Conservation (phyloP, 2,329 filamentous ascomycete genomes). For the Pyricularia sp. region DNA sequence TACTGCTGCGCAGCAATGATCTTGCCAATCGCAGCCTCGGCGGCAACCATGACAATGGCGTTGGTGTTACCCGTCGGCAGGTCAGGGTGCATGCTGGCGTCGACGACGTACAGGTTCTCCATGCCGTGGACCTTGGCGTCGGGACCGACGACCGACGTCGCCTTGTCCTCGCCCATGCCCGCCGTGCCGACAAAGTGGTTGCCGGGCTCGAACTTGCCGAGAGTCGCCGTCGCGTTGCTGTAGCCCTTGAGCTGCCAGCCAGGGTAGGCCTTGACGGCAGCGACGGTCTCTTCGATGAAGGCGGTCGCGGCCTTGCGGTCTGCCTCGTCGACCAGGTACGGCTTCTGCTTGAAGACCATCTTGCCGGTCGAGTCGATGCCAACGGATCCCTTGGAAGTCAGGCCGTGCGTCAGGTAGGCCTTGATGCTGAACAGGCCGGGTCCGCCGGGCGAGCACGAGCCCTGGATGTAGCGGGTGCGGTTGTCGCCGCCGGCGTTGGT, state of each 20-base stretch:
- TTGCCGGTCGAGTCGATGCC: slow-evolving; percentile 19
- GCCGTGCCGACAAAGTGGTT: neutral
- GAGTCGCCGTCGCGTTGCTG: neutral
- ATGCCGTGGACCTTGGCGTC: neutral
- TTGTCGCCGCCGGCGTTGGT: slow-evolving; percentile 15
- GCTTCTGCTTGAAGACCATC: slow-evolving; percentile 24
- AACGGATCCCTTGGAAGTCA: slow-evolving; percentile 34
- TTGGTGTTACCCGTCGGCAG: neutral
- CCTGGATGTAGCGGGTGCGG: slow-evolving; percentile 28
- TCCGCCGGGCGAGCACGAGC: slow-evolving; percentile 25
- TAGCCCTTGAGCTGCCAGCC: neutral
- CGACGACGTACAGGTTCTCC: neutral
- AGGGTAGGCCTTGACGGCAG: slow-evolving; percentile 23
- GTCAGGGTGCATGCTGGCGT: neutral
- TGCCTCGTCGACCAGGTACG: slow-evolving; percentile 42
- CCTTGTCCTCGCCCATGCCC: slow-evolving; percentile 16
- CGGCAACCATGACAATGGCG: neutral
- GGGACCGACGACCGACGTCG: slow-evolving; percentile 20
- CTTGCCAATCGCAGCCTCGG: neutral
- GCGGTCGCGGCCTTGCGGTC: slow-evolving; percentile 48
- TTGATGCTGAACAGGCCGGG: slow-evolving; percentile 28
- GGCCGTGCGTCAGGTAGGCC: slow-evolving; percentile 41
- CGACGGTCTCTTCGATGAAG: slow-evolving; percentile 37
- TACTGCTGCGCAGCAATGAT: neutral
- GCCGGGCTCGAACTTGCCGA: neutral